Base-by-base conservation (phyloP, 139 green algal species). In the Chloropicon primus region DNA sequence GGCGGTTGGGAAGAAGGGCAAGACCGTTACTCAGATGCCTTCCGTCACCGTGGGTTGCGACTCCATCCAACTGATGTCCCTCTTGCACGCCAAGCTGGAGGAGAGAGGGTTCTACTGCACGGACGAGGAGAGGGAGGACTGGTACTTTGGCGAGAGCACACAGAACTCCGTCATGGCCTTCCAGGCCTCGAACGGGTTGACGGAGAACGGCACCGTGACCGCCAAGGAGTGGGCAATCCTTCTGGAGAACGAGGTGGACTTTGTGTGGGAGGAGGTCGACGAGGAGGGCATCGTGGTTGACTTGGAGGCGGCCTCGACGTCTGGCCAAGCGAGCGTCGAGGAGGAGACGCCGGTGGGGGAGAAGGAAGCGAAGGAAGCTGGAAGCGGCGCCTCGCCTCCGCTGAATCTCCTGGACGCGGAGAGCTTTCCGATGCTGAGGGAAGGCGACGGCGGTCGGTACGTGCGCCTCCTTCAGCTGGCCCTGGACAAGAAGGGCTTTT, bases 111-210 rank as follows among this genome's bases (percentile, higher is more conserved):
- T 86, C 77, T 90, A 88, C 81, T 83, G 86, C 0, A 81, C 85
- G 1, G 88, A 92, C 28, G 90, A 92, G 10, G 89, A 94, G 26
- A 78, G 83, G 1, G 87, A 92, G 17, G 83, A 89, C 75, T 89
- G 85, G 23, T 79, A 84, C 72, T 91, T 91, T 84, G 73, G 73
- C 2, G 73, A 76, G 2, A 53, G 25, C 25, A 76, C 73, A 2
- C 73, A 53, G 73, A 24, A n/a, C n/a, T 24, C 73, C 2, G 73
- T 76, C 25, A 27, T 76, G 73, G 24, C 73, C 21, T 76, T 76
- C 73, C 73, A 76, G 73, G 73, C 73, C 23, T 76, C 25, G 24
- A 41, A 76, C 23, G 73, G 24, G 24, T 25, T 76, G 2, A 28
- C 27, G 73, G 73, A 76, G 73, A 54, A 27, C 23, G 73, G 73